Evolutionary conservation across 441 rosid species (phyloP).

Genomic region (Bruguiera hainesii): DNA sequence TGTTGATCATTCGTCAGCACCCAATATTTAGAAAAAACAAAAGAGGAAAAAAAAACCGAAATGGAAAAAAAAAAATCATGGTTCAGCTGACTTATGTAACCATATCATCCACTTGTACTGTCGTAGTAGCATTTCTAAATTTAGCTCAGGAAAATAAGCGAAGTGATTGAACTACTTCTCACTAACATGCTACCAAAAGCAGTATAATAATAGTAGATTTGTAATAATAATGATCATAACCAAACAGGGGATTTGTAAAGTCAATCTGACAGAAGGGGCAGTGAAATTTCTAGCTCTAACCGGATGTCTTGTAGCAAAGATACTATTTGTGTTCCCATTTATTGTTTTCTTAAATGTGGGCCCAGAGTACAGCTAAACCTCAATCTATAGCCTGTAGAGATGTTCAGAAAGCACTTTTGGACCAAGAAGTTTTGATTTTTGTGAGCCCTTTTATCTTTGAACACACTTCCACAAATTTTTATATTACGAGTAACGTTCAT

Average conservation of each 20-base stretch:
- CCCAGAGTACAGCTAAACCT: slow-evolving; percentile 6
- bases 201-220: not conserved
- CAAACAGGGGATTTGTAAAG: slow-evolving; percentile 24
- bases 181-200: not conserved
- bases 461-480: slow-evolving; percentile 8
- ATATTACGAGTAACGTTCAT: slow-evolving; percentile 13
- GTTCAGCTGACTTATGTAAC: not conserved
- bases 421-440: slow-evolving; percentile 25
- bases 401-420: slow-evolving; percentile 27
- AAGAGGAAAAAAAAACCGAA: too few species aligned
- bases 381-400: slow-evolving; percentile 17
- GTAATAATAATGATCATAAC: not conserved
- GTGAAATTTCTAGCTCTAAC: slow-evolving; percentile 33
- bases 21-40: too few species aligned
- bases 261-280: slow-evolving; percentile 38
- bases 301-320: slow-evolving; percentile 56
- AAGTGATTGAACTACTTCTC: not conserved
- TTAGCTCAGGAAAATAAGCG: not conserved
- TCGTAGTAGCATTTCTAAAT: not conserved
- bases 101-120: not conserved
- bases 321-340: slow-evolving; percentile 37
- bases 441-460: slow-evolving; percentile 39
- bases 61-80: not conserved
- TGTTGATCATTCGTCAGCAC: too few species aligned
- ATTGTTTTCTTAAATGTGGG: slow-evolving; percentile 29